A percentile compares a stretch with the other conserved stretches of the same genome.
Conservation (phyloP, 2,329 filamentous ascomycete genomes). For the Alternaria sp. region DNA sequence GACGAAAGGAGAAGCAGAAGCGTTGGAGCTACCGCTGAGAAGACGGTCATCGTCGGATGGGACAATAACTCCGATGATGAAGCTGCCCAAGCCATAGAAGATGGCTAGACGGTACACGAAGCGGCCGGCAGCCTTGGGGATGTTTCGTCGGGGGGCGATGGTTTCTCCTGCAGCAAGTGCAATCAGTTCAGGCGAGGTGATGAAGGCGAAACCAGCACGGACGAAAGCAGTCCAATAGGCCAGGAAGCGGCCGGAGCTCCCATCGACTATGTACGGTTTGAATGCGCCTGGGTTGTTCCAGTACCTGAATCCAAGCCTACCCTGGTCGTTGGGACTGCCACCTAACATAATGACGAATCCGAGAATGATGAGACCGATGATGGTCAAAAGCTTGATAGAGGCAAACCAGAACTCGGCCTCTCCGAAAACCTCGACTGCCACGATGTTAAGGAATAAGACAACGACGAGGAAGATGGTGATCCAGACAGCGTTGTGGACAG, state of each 20-base stretch:
- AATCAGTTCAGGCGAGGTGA: conserved; percentile 50
- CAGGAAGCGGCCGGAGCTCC: conserved; percentile 68
- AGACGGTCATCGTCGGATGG: conserved; percentile 62
- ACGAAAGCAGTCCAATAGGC: conserved; percentile 65
- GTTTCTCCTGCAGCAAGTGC: conserved; percentile 48
- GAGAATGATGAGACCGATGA: conserved; percentile 49
- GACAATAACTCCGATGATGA: conserved; percentile 68
- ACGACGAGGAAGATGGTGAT: conserved; percentile 50
- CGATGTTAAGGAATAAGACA: conserved; percentile 48
- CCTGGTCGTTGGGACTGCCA: conserved; percentile 48
- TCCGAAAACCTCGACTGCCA: conserved; percentile 50
- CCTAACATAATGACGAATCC: conserved; percentile 50
- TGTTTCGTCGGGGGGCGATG: conserved; percentile 51
- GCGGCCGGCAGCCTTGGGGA: conserved; percentile 63
- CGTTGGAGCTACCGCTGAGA: conserved; percentile 43
- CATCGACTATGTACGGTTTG: conserved; percentile 59
- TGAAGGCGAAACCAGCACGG: conserved; percentile 59
- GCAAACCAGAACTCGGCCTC: conserved; percentile 64
- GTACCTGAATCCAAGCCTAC: conserved; percentile 67
- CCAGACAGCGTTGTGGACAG: conserved; percentile 47
- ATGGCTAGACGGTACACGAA: conserved; percentile 64
- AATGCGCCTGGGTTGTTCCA: conserved; percentile 72
- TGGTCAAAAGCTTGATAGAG: conserved; percentile 58
- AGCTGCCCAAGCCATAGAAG: conserved; percentile 63
- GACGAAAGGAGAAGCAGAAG: conserved; percentile 58